phyloP scores from a whole-genome alignment of 345 rosid species.

The Linum tenue region DNA sequence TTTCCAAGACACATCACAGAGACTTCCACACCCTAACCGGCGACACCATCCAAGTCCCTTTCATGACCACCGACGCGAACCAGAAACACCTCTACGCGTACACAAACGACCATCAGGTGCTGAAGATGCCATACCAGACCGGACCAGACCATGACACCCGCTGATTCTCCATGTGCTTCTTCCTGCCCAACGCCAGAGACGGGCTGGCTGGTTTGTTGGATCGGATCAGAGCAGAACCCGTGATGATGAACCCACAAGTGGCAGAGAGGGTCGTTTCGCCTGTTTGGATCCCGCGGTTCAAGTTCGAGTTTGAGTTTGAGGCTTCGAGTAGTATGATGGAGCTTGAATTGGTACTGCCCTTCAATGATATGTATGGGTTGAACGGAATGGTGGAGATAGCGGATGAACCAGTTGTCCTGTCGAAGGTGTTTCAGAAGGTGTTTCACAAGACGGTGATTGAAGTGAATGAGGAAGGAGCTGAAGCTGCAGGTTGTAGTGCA shows the following conservation, averaged over 20 bases:
- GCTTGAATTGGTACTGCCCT: slow-evolving; percentile 11
- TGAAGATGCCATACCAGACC: slow-evolving; percentile 12
- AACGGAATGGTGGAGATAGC: slow-evolving; percentile 6
- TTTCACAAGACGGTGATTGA: slow-evolving; percentile 13
- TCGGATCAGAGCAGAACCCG: not conserved
- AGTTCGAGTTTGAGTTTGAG: not conserved
- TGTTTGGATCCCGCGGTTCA: slow-evolving; percentile 15
- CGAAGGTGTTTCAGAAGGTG: too few relatives aligned
- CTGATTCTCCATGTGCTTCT: slow-evolving; percentile 11
- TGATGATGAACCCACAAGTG: not conserved
- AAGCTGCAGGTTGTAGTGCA: slow-evolving; percentile 13
- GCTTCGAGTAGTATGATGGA: not conserved
- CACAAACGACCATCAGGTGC: slow-evolving; percentile 8
- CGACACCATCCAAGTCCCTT: slow-evolving; percentile 10
- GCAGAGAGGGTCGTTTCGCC: not conserved
- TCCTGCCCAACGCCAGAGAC: slow-evolving; percentile 6
- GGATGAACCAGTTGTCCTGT: not conserved
- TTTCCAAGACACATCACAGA: not conserved
- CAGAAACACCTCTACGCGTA: not conserved
- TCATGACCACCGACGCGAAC: not conserved
- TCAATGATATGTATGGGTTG: not conserved
- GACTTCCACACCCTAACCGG: slow-evolving; percentile 9
- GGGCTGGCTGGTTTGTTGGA: slow-evolving; percentile 13
- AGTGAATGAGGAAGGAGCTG: slow-evolving; percentile 14
- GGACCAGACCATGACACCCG: not conserved